Percentiles rank a stretch among this genome's conserved stretches.
Evolutionary conservation across 139 green algal genomes (phyloP).

Genomic region (Volvox reticuliferus): DNA sequence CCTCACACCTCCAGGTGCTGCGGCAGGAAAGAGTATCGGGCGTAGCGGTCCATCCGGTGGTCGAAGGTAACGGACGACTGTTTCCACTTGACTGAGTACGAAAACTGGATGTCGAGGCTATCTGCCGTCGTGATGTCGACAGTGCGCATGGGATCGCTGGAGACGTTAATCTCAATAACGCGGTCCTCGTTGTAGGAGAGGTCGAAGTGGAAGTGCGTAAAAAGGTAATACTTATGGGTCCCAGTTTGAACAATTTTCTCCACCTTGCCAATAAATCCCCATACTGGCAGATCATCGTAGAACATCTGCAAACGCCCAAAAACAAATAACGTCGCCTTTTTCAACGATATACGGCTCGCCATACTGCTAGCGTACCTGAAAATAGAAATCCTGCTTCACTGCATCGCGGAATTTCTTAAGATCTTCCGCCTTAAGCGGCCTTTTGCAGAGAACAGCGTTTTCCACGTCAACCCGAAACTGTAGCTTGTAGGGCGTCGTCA

Average conservation of each 20-base stretch:
- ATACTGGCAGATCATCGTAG: conserved; percentile 96
- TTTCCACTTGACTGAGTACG: conserved; percentile 92
- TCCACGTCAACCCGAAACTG: conserved; percentile 89
- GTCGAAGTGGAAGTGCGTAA: conserved; percentile 98
- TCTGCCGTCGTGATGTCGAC: conserved; percentile 83
- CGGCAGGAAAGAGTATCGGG: conserved; percentile 90
- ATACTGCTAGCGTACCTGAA: conserved; percentile 77
- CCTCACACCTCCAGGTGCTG: conserved; percentile 91
- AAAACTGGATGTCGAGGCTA: conserved; percentile 74
- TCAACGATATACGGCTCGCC: too few species aligned
- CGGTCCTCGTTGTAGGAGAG: conserved; percentile 87
- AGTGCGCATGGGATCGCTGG: conserved; percentile 76
- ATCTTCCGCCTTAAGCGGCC: conserved; percentile 81
- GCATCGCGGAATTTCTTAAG: conserved; percentile 86
- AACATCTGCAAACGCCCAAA: conserved; percentile 85
- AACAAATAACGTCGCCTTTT: not conserved
- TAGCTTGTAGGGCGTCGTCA: conserved; percentile 91
- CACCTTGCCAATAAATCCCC: conserved; percentile 94
- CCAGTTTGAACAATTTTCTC: conserved; percentile 70
- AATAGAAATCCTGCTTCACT: conserved; percentile 97
- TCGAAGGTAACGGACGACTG: conserved; percentile 77
- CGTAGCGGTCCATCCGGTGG: conserved; percentile 93
- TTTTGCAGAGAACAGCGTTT: conserved; percentile 86
- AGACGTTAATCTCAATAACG: conserved; percentile 94
- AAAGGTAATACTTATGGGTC: conserved; percentile 76